Evolutionary conservation across 495 filamentous ascomycete genomes (phyloP).

Genomic region (Monascus purpureus): DNA sequence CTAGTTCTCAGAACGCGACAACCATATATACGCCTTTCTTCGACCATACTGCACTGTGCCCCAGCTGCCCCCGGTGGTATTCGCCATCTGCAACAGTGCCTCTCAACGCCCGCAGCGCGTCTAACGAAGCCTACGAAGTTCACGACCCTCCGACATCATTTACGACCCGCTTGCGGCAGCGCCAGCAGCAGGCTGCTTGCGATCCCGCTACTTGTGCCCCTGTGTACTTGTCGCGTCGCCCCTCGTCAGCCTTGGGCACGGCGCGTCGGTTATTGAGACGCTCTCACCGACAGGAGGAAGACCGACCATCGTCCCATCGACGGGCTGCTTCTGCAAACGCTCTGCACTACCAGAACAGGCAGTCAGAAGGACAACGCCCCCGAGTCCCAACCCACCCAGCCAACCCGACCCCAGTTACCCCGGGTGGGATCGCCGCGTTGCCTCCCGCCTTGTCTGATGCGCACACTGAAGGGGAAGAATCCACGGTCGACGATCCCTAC

Average conservation of each 20-base stretch:
- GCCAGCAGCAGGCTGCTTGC: slow-evolving; percentile 38
- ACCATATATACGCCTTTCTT: too few relatives aligned
- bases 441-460: slow-evolving; percentile 24
- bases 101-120: slow-evolving; percentile 20
- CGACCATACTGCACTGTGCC: slow-evolving; percentile 20
- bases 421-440: slow-evolving; percentile 13
- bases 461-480: slow-evolving; percentile 27
- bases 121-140: slow-evolving; percentile 49
- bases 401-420: slow-evolving; percentile 7
- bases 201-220: slow-evolving; percentile 18
- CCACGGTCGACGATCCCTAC: slow-evolving; percentile 21
- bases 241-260: slow-evolving; percentile 37
- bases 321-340: slow-evolving; percentile 25
- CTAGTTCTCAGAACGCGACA: too few relatives aligned
- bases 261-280: slow-evolving; percentile 37
- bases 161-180: slow-evolving; percentile 40
- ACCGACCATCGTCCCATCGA: slow-evolving; percentile 19
- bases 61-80: slow-evolving; percentile 8
- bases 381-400: slow-evolving; percentile 13
- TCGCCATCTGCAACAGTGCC: slow-evolving; percentile 24
- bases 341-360: slow-evolving; percentile 7
- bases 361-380: slow-evolving; percentile 14
- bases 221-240: slow-evolving; percentile 23
- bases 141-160: slow-evolving; percentile 37
- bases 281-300: slow-evolving; percentile 15